phyloP scores from a whole-genome alignment of 352 stramenopile genomes.

The Globisporangium alternatum region DNA sequence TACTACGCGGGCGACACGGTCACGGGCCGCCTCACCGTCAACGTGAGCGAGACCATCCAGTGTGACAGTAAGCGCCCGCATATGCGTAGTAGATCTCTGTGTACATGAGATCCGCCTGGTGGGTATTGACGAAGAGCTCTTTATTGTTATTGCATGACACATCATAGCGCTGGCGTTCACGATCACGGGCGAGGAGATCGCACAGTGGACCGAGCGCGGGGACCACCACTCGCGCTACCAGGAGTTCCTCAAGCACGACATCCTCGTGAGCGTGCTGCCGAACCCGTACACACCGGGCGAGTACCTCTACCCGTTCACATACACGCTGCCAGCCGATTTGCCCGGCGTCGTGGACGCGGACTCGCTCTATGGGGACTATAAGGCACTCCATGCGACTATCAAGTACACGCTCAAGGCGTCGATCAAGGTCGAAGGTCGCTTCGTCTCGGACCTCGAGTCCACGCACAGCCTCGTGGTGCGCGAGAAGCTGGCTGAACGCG shows the following conservation, averaged over 20 bases:
- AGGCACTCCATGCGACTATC: constrained; percentile 63
- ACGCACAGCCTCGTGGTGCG: constrained; percentile 49
- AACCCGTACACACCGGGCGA: constrained; percentile 54
- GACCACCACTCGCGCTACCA: constrained; percentile 70
- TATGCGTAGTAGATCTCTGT: no score
- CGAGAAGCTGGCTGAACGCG: constrained; percentile 17
- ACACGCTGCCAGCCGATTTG: constrained; percentile 47
- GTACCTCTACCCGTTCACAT: constrained; percentile 72
- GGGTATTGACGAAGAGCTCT: background rate
- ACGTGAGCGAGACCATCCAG: constrained; percentile 50
- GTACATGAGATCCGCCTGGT: no score
- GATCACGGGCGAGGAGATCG: constrained; percentile 61
- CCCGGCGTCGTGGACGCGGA: constrained; percentile 61
- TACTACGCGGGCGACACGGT: constrained; percentile 57
- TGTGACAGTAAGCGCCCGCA: constrained; percentile 49
- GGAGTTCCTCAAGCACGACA: constrained; percentile 63
- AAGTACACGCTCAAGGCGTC: constrained; percentile 72
- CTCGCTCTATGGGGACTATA: constrained; percentile 42
- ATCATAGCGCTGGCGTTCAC: constrained; percentile 47
- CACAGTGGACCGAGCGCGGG: constrained; percentile 55
- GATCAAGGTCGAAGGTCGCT: constrained; percentile 64
- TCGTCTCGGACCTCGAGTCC: constrained; percentile 69
- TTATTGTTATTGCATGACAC: background rate
- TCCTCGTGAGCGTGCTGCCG: constrained; percentile 45
- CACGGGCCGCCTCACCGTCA: constrained; percentile 49